A percentile compares a stretch with the other conserved stretches of the same genome.
phyloP scores from a whole-genome alignment of 2,329 filamentous ascomycete species.

The Penicillium griseofulvum region DNA sequence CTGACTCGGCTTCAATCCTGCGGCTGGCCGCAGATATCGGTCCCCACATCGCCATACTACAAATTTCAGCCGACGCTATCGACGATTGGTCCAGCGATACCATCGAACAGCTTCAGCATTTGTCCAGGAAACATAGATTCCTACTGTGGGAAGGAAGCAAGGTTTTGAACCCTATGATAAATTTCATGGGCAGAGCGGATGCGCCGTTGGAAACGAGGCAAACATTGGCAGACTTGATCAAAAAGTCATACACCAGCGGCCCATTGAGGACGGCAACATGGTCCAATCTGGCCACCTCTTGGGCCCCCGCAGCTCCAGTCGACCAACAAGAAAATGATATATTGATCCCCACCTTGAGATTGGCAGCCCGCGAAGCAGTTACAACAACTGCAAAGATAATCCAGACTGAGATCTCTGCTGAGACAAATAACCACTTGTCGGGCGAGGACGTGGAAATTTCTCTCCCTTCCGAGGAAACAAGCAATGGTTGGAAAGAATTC shows the following conservation, averaged over 20 bases:
- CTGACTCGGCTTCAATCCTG: slow-evolving; percentile 55
- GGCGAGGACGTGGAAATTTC: slow-evolving; percentile 12
- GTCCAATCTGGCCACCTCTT: slow-evolving; percentile 40
- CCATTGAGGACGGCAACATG: slow-evolving; percentile 38
- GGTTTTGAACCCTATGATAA: slow-evolving; percentile 37
- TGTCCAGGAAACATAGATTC: slow-evolving; percentile 40
- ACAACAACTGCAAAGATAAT: slow-evolving; percentile 40
- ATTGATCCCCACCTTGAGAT: slow-evolving; percentile 42
- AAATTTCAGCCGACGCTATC: slow-evolving; percentile 62
- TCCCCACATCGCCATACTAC: slow-evolving; percentile 59
- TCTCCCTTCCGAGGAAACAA: slow-evolving; percentile 4
- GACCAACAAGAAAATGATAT: slow-evolving; percentile 41
- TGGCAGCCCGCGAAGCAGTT: slow-evolving; percentile 43
- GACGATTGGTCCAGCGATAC: slow-evolving; percentile 60
- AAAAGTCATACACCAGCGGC: slow-evolving; percentile 42
- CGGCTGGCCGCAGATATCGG: slow-evolving; percentile 58
- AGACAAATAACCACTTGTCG: slow-evolving; percentile 15
- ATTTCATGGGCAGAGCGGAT: slow-evolving; percentile 30
- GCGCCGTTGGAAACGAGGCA: slow-evolving; percentile 30
- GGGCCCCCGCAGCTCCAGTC: slow-evolving; percentile 36
- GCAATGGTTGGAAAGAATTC: slow-evolving; percentile 25
- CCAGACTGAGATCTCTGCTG: slow-evolving; percentile 41
- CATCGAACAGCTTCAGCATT: slow-evolving; percentile 38
- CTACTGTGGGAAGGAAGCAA: slow-evolving; percentile 44
- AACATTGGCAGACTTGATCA: slow-evolving; percentile 34